Percentiles rank a stretch among this genome's conserved stretches.
These are phyloP conservation scores for Erysiphe pulchra DNA, from an alignment of 2,329 filamentous ascomycete species.

Conservation along the genomic window DNA sequence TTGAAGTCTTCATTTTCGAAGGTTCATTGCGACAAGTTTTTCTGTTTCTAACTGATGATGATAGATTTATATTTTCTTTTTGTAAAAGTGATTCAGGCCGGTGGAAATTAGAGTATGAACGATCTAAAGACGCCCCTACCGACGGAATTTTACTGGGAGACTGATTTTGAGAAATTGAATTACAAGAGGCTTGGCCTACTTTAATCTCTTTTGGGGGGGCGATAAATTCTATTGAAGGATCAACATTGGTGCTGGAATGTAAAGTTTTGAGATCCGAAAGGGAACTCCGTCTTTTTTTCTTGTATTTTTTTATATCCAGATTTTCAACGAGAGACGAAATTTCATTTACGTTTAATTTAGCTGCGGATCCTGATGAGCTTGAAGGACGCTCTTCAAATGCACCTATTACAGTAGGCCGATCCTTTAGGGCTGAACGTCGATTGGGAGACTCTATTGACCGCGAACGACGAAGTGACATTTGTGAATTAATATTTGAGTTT, in stretches of 20 bases:
- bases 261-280: constrained; percentile 59
- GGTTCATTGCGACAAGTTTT: constrained; percentile 11
- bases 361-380: constrained; percentile 23
- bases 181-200: background rate
- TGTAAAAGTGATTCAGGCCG: constrained; percentile 8
- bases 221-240: constrained; percentile 14
- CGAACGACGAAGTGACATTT: constrained; percentile 39
- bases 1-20: constrained; percentile 10
- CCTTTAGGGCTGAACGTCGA: constrained; percentile 29
- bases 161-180: constrained; percentile 11
- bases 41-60: constrained; percentile 4
- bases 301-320: constrained; percentile 19
- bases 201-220: constrained; percentile 12
- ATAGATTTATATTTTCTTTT: constrained; percentile 9
- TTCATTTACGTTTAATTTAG: constrained; percentile 11
- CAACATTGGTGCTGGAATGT: constrained; percentile 33
- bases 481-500: constrained; percentile 32
- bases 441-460: constrained; percentile 48
- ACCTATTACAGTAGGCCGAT: constrained; percentile 32
- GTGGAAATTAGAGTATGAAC: constrained; percentile 6
- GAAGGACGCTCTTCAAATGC: constrained; percentile 36
- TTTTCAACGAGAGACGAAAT: constrained; percentile 18
- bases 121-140: constrained; percentile 7
- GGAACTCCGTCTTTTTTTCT: constrained; percentile 73
- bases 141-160: constrained; percentile 13